phyloP scores from a whole-genome alignment of 192 early-diverging fungal genomes.

The Kickxella alabastrina region DNA sequence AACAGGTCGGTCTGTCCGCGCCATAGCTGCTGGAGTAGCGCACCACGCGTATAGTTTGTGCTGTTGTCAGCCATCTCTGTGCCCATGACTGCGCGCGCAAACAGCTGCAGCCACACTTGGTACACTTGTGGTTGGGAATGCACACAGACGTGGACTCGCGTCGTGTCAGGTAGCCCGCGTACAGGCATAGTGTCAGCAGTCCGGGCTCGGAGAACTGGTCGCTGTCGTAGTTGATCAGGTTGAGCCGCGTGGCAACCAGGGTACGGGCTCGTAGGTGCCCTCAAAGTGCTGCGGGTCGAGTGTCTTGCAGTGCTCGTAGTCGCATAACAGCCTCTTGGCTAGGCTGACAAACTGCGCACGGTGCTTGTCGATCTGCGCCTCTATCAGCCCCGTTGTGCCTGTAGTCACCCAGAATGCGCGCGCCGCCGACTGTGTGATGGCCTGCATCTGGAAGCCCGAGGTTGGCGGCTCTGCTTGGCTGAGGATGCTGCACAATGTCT shows the following conservation, averaged over 20 bases:
- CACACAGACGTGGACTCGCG: constrained; percentile 12
- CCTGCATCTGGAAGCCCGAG: background rate
- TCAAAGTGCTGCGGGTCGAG: background rate
- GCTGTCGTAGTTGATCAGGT: constrained; percentile 11
- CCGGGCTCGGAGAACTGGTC: constrained; percentile 20
- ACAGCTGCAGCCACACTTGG: constrained; percentile 3
- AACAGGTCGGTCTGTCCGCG: constrained; percentile 19
- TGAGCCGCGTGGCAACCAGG: constrained; percentile 4
- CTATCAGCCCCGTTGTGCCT: constrained; percentile 13
- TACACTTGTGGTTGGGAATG: constrained; percentile 27
- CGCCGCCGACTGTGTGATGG: constrained; percentile 5
- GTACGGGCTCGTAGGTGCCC: constrained; percentile 1
- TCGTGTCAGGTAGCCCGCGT: constrained; percentile 20
- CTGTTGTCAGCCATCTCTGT: constrained; percentile 16
- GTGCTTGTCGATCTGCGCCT: constrained; percentile 11
- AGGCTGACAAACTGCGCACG: constrained; percentile 9
- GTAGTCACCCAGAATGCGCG: constrained; percentile 21
- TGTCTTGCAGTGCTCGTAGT: constrained; percentile 7
- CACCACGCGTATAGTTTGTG: constrained; percentile 18
- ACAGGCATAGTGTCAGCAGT: constrained; percentile 20
- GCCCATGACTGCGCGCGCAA: constrained; percentile 18
- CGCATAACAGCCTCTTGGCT: constrained; percentile 8
- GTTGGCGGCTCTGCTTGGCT: constrained; percentile 5
- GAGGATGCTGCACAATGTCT: constrained; percentile 11
- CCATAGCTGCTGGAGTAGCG: constrained; percentile 22